A percentile compares a stretch with the other conserved stretches of the same genome.
Conservation (phyloP, 495 filamentous ascomycete species). For the Neurospora sp. region DNA sequence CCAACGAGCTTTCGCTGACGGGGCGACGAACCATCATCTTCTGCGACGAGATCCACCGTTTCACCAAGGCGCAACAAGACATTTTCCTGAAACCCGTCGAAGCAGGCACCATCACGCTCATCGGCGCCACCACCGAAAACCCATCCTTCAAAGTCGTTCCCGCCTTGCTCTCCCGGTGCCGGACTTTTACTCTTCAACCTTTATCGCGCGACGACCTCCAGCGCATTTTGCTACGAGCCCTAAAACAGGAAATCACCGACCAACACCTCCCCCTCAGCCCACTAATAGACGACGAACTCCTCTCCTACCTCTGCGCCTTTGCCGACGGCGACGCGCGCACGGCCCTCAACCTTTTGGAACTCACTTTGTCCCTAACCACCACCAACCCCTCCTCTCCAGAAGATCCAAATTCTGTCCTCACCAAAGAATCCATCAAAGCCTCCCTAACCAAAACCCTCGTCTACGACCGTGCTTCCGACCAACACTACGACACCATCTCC, state of each 20-base stretch:
- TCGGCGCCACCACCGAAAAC: slow-evolving; percentile 95
- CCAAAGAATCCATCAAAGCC: slow-evolving; percentile 61
- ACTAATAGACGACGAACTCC: slow-evolving; percentile 65
- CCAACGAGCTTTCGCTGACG: slow-evolving; percentile 68
- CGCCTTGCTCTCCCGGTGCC: slow-evolving; percentile 78
- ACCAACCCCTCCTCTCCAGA: background rate
- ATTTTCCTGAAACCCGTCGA: slow-evolving; percentile 92
- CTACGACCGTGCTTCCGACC: slow-evolving; percentile 90
- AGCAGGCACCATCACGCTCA: slow-evolving; percentile 78
- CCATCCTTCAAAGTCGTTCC: slow-evolving; percentile 89
- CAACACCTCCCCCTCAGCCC: slow-evolving; percentile 26
- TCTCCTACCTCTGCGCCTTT: slow-evolving; percentile 73
- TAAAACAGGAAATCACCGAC: slow-evolving; percentile 44
- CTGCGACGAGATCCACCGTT: slow-evolving; percentile 95
- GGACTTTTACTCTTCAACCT: slow-evolving; percentile 76
- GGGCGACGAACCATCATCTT: slow-evolving; percentile 93
- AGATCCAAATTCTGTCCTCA: slow-evolving; percentile 5
- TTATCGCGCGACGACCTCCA: slow-evolving; percentile 61
- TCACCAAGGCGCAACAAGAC: slow-evolving; percentile 89
- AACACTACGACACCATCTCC: slow-evolving; percentile 92
- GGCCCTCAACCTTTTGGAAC: slow-evolving; percentile 83
- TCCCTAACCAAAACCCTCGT: slow-evolving; percentile 82
- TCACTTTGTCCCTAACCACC: slow-evolving; percentile 54
- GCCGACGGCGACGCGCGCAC: slow-evolving; percentile 88
- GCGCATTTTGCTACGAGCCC: slow-evolving; percentile 62